These are phyloP conservation scores for Phaeosphaeriaceae sp. DNA, from an alignment of 2,329 filamentous ascomycete species.

Conservation along the genomic window DNA sequence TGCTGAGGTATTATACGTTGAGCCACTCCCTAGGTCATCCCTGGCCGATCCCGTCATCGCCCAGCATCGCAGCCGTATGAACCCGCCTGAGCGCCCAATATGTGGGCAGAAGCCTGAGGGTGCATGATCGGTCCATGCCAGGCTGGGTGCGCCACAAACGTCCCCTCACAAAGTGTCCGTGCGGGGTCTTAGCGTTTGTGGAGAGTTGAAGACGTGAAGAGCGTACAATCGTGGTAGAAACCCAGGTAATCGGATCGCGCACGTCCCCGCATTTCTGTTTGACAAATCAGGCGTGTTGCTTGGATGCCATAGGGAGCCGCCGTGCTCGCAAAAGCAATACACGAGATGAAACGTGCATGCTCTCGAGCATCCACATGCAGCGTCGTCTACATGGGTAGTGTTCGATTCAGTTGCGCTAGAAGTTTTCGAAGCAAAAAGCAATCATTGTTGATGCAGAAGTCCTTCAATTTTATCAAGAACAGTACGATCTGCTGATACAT, in stretches of 20 bases:
- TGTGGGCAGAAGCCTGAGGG: constrained; percentile 11
- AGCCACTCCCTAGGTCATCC: constrained; percentile 13
- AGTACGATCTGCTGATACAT: no score
- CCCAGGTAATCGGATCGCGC: not conserved
- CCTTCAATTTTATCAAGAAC: constrained; percentile 12
- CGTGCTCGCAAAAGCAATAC: constrained; percentile 11
- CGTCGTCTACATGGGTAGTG: not conserved
- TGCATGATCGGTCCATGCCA: constrained; percentile 23
- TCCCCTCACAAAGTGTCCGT: constrained; percentile 16
- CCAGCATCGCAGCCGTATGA: constrained; percentile 19
- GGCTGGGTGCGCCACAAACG: constrained; percentile 18
- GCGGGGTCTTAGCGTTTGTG: constrained; percentile 12
- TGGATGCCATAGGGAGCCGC: constrained; percentile 1
- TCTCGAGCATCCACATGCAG: not conserved
- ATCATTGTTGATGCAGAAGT: constrained; percentile 7
- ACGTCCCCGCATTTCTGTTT: constrained; percentile 4
- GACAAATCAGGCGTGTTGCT: constrained; percentile 2
- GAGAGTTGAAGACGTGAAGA: not conserved
- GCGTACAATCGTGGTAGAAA: constrained; percentile 6
- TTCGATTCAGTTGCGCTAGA: constrained; percentile 23
- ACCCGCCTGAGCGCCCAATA: constrained; percentile 20
- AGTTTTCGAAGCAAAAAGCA: constrained; percentile 24
- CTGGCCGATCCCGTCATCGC: constrained; percentile 18
- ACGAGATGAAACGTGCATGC: constrained; percentile 10
- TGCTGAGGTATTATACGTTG: constrained; percentile 9